Conservation (phyloP, 441 rosid species). For the Corymbia citriodora region DNA sequence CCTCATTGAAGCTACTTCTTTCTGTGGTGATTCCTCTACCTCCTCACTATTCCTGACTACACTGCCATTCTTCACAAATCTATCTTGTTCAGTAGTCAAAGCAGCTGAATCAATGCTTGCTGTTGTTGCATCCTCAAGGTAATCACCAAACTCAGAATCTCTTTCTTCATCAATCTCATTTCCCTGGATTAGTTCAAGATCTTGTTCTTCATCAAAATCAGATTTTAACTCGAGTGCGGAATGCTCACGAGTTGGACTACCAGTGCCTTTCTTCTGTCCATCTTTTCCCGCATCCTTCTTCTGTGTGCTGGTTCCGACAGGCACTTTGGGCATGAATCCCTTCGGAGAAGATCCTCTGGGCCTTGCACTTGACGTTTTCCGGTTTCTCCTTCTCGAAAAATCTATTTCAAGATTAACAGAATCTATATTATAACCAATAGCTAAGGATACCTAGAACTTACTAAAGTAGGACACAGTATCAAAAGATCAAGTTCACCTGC, state of each 20-base stretch:
- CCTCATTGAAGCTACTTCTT: constrained; percentile 9
- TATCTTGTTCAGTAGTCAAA: constrained; percentile 7
- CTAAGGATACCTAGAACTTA: not conserved
- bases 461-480: not conserved
- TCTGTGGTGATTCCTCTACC: not conserved
- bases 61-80: constrained; percentile 26
- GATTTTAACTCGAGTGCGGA: constrained; percentile 13
- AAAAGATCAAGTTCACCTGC: constrained; percentile 41
- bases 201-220: constrained; percentile 28
- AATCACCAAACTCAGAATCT: constrained; percentile 4
- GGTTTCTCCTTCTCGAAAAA: constrained; percentile 61
- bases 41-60: constrained; percentile 16
- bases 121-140: constrained; percentile 14
- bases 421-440: not conserved
- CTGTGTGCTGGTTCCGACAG: constrained; percentile 34
- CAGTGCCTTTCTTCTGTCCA: constrained; percentile 34
- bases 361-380: constrained; percentile 35
- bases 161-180: constrained; percentile 14
- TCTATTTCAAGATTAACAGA: constrained; percentile 30
- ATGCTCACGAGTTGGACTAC: constrained; percentile 21
- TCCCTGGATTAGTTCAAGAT: constrained; percentile 21
- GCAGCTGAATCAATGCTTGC: not conserved
- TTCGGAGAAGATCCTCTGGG: constrained; percentile 42
- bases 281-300: constrained; percentile 36
- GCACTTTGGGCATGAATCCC: constrained; percentile 39